phyloP scores from a whole-genome alignment of 192 early-diverging fungal species.

The Coemansia biformis region DNA sequence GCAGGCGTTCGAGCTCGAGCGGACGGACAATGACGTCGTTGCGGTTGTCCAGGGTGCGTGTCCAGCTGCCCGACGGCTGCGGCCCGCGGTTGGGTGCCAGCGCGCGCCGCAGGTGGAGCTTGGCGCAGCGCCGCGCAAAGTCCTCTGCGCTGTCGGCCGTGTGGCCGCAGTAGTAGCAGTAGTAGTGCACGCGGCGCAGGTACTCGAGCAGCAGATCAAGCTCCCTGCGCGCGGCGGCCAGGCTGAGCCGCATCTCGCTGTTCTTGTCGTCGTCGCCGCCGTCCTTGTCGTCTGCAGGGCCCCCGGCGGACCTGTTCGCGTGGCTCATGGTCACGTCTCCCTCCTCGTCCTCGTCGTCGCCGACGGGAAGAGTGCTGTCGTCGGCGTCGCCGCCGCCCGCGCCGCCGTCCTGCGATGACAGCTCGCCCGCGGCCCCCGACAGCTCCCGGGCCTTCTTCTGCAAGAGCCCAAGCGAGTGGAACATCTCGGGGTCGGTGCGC shows the following conservation, averaged over 20 bases:
- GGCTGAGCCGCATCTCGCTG: conserved; percentile 10
- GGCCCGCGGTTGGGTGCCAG: conserved; percentile 23
- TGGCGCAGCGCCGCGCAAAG: conserved; percentile 69
- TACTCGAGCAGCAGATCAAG: conserved; percentile 85
- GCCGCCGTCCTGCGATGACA: conserved; percentile 22
- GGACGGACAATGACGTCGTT: conserved; percentile 54
- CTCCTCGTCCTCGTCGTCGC: conserved; percentile 13
- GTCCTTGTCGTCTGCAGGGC: conserved; percentile 2
- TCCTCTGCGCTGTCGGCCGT: conserved; percentile 82
- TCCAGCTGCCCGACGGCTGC: conserved; percentile 45
- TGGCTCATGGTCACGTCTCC: no score
- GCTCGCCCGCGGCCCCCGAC: conserved; percentile 27
- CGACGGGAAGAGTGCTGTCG: conserved; percentile 7
- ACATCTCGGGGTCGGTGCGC: conserved; percentile 28
- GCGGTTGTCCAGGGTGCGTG: conserved; percentile 46
- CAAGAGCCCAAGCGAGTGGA: conserved; percentile 28
- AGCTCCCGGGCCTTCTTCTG: conserved; percentile 36
- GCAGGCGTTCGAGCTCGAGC: conserved; percentile 44
- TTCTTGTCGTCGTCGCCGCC: conserved; percentile 7
- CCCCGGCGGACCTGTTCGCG: conserved; percentile 1
- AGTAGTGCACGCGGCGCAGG: conserved; percentile 83
- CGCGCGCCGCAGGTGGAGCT: conserved; percentile 53
- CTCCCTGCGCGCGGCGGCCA: conserved; percentile 21
- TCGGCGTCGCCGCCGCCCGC: conserved; percentile 9
- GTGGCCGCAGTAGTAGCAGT: conserved; percentile 91